Conservation (phyloP, 306 rosid species). For the Erythrophleum fordii region DNA sequence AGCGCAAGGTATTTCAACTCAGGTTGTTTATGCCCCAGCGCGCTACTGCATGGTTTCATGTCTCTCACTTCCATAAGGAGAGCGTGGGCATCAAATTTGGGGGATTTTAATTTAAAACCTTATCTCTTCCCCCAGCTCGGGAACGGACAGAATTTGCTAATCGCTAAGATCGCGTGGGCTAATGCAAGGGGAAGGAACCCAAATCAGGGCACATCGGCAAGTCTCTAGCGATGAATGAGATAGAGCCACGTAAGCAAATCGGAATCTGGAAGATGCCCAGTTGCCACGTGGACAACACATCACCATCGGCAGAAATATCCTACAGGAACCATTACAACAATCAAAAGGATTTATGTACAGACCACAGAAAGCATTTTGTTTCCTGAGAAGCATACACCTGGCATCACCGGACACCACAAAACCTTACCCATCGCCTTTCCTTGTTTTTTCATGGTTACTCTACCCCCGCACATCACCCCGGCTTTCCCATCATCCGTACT, state of each 20-base stretch:
- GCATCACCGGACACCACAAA: slow-evolving; percentile 55
- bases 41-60: too few species aligned
- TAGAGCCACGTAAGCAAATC: slow-evolving; percentile 43
- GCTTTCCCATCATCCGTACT: not conserved
- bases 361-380: slow-evolving; percentile 48
- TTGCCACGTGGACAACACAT: slow-evolving; percentile 40
- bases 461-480: not conserved
- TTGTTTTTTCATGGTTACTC: not conserved
- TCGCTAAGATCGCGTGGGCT: not conserved
- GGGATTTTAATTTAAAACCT: not conserved
- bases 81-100: not conserved
- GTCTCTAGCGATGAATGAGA: slow-evolving; percentile 40
- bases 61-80: not conserved
- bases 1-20: too few species aligned
- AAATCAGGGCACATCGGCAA: slow-evolving; percentile 28
- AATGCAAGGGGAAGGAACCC: not conserved
- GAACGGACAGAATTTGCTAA: too few species aligned
- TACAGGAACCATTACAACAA: slow-evolving; percentile 20
- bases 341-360: not conserved
- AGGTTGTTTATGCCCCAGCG: too few species aligned
- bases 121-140: too few species aligned
- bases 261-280: slow-evolving; percentile 45
- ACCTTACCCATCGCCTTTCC: not conserved
- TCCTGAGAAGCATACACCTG: slow-evolving; percentile 60
- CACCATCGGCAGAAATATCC: slow-evolving; percentile 37